A percentile compares a stretch with the other conserved stretches of the same genome.
These are phyloP conservation scores for Amesomyces nigricolor DNA, from an alignment of 2,329 filamentous ascomycete genomes.

Conservation along the genomic window DNA sequence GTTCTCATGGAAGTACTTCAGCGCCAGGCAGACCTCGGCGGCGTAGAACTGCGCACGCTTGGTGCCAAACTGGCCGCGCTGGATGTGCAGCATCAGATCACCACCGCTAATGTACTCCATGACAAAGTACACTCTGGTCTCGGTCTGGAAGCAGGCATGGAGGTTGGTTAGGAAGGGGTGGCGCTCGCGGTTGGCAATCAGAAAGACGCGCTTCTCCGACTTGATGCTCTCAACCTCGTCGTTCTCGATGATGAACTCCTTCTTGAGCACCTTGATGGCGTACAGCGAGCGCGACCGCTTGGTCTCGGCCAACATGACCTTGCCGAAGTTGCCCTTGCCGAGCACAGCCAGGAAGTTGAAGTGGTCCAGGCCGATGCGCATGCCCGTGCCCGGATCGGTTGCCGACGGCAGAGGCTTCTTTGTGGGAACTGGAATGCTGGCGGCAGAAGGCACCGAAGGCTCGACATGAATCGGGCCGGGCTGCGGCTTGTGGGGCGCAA, in stretches of 20 bases:
- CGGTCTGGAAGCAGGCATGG: constrained; percentile 98
- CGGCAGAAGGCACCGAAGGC: constrained; percentile 31
- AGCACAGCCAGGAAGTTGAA: constrained; percentile 99
- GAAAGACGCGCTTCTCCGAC: constrained; percentile 94
- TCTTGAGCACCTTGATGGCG: constrained; percentile 98
- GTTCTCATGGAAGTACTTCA: constrained; percentile 99
- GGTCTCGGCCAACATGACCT: constrained; percentile 98
- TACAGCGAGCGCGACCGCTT: constrained; percentile 89
- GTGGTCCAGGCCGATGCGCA: constrained; percentile 90
- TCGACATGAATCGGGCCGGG: constrained; percentile 35
- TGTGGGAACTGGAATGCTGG: constrained; percentile 34
- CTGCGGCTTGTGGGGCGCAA: constrained; percentile 36
- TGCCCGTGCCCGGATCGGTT: constrained; percentile 66
- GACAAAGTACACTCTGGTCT: constrained; percentile 97
- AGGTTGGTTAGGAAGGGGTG: constrained; percentile 94
- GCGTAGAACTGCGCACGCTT: constrained; percentile 99
- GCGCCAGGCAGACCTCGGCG: constrained; percentile 88
- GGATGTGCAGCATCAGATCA: constrained; percentile 98
- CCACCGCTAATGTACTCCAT: constrained; percentile 99
- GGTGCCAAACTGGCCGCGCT: constrained; percentile 89
- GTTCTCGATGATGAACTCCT: constrained; percentile 99
- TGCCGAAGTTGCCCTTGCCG: constrained; percentile 98
- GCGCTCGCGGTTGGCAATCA: constrained; percentile 93
- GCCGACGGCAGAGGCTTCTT: constrained; percentile 64
- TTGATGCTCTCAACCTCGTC: constrained; percentile 97